Conservation (phyloP, 2,329 filamentous ascomycete species). For the Trichoderma lentiforme region DNA sequence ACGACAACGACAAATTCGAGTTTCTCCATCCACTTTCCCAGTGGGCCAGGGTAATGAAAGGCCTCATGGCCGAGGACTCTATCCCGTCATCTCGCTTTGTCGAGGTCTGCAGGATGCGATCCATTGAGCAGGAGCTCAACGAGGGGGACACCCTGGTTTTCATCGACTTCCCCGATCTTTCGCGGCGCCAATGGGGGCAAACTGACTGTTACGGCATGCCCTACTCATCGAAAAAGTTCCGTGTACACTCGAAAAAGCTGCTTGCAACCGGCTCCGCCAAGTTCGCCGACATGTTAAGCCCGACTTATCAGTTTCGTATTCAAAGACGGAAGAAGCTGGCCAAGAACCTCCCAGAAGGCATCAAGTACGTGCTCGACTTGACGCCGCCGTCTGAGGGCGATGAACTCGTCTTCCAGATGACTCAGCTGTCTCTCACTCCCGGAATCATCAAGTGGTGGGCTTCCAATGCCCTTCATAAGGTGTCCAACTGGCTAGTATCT, state of each 20-base stretch:
- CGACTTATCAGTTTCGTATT: constrained; percentile 40
- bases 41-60: background rate
- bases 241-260: constrained; percentile 46
- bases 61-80: background rate
- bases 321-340: constrained; percentile 36
- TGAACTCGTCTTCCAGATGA: constrained; percentile 57
- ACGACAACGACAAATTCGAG: background rate
- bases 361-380: constrained; percentile 61
- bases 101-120: constrained; percentile 26
- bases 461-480: constrained; percentile 33
- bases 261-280: constrained; percentile 44
- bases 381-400: constrained; percentile 61
- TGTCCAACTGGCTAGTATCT: constrained; percentile 31
- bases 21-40: background rate
- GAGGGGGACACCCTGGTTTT: constrained; percentile 45
- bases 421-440: constrained; percentile 55
- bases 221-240: constrained; percentile 37
- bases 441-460: constrained; percentile 55
- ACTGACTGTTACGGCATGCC: constrained; percentile 36
- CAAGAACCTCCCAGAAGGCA: constrained; percentile 37
- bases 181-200: constrained; percentile 19
- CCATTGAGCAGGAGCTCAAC: constrained; percentile 26
- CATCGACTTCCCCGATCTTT: constrained; percentile 36
- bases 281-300: constrained; percentile 45
- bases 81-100: background rate